phyloP scores from a whole-genome alignment of 768 basidiomycete species.

The Tylopilus intermedius region DNA sequence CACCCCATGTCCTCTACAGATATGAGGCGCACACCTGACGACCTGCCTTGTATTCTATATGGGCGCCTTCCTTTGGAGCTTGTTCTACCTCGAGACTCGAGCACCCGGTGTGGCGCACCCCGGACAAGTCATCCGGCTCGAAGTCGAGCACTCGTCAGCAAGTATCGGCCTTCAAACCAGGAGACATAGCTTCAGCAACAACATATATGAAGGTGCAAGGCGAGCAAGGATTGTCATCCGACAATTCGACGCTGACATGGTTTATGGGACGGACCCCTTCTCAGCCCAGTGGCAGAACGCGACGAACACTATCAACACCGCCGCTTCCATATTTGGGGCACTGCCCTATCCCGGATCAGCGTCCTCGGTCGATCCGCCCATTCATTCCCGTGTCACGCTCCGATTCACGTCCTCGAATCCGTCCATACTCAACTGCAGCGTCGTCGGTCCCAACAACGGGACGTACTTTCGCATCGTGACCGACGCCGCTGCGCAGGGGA shows the following conservation, averaged over 20 bases:
- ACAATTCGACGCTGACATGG: constrained; percentile 3
- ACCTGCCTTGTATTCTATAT: constrained; percentile 2
- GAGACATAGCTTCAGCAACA: constrained; percentile 15
- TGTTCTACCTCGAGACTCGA: too few relatives aligned
- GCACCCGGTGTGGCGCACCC: too few relatives aligned
- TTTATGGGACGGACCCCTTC: constrained; percentile 29
- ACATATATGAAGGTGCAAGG: constrained; percentile 10
- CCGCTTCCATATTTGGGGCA: constrained; percentile 59
- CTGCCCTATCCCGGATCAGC: constrained; percentile 47
- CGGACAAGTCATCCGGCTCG: too few relatives aligned
- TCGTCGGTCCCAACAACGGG: constrained; percentile 48
- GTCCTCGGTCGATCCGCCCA: constrained; percentile 21
- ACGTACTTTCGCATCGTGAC: constrained; percentile 48
- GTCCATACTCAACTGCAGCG: constrained; percentile 49
- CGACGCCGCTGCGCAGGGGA: constrained; percentile 41
- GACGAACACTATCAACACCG: constrained; percentile 1
- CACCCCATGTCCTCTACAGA: not conserved
- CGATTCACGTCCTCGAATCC: constrained; percentile 49
- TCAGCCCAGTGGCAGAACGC: constrained; percentile 21
- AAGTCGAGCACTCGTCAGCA: not conserved
- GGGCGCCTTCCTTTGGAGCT: too few relatives aligned
- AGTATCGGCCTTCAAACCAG: not conserved
- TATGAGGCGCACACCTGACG: not conserved
- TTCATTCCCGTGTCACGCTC: constrained; percentile 38
- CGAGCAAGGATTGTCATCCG: not conserved